Conservation (phyloP, 1,139 yeast species). For the Torulaspora pretoriensis region DNA sequence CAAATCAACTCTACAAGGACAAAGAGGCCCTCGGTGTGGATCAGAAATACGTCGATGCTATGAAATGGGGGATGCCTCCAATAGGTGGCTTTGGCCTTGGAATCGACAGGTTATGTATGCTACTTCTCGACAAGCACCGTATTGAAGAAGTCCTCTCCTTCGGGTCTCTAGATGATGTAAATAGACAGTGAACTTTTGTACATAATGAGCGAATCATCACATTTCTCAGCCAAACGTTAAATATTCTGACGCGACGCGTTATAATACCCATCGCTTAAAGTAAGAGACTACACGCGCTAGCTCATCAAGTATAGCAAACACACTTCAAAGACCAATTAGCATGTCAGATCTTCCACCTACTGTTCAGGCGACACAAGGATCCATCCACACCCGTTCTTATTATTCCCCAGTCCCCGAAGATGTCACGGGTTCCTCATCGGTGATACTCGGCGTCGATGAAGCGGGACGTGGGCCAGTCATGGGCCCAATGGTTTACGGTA, state of each 20-base stretch:
- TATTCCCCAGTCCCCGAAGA: conserved; percentile 38
- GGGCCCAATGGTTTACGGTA: conserved; percentile 96
- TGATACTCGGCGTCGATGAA: conserved; percentile 86
- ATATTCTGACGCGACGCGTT: not conserved
- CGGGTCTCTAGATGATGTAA: conserved; percentile 74
- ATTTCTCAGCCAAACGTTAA: not conserved
- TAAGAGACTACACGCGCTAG: too few species aligned
- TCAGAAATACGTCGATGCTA: conserved; percentile 59
- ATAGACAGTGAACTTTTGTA: conserved; percentile 39
- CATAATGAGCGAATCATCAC: not conserved
- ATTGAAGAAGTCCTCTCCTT: conserved; percentile 80
- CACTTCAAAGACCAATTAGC: too few species aligned
- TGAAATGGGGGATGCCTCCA: conserved; percentile 95
- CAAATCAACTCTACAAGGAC: conserved; percentile 49
- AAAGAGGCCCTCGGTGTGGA: conserved; percentile 70
- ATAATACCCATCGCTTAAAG: not conserved
- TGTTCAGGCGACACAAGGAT: conserved; percentile 22
- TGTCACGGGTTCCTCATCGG: conserved; percentile 27
- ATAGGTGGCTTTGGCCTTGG: conserved; percentile 99
- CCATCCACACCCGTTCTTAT: conserved; percentile 36
- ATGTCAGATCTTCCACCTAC: conserved; percentile 28
- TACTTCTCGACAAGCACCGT: conserved; percentile 57
- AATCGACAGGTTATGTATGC: conserved; percentile 81
- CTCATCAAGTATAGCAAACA: too few species aligned
- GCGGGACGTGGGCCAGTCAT: conserved; percentile 98